Percentiles rank a stretch among this genome's conserved stretches.
phyloP scores from a whole-genome alignment of 768 basidiomycete genomes.

The Mycena galericulata region DNA sequence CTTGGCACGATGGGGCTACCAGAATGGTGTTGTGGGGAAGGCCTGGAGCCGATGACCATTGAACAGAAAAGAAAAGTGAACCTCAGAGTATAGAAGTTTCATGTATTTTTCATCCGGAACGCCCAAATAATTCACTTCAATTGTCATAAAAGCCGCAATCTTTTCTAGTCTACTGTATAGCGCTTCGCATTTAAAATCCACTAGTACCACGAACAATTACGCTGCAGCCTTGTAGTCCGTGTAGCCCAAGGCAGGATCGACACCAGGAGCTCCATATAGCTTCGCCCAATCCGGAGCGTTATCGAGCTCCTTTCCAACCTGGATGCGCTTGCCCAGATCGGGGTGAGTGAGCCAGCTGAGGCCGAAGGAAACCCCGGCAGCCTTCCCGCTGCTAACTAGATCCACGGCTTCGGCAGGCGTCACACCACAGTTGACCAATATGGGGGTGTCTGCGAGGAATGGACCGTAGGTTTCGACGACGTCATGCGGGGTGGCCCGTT shows the following conservation, averaged over 20 bases:
- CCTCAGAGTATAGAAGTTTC: too few species aligned
- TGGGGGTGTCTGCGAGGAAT: constrained; percentile 49
- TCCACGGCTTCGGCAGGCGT: constrained; percentile 51
- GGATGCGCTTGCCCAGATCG: constrained; percentile 51
- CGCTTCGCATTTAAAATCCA: too few species aligned
- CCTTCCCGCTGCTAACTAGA: constrained; percentile 47
- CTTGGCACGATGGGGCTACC: constrained; percentile 58
- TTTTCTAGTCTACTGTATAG: too few species aligned
- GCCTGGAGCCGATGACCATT: constrained; percentile 5
- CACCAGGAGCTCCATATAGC: too few species aligned
- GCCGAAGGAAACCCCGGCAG: constrained; percentile 52
- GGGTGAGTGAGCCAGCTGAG: constrained; percentile 53
- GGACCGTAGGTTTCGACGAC: constrained; percentile 51
- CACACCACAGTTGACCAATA: constrained; percentile 52
- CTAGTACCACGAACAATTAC: not conserved
- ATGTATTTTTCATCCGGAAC: not conserved
- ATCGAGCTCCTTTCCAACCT: constrained; percentile 49
- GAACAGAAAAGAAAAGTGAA: not conserved
- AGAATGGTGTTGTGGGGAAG: constrained; percentile 52
- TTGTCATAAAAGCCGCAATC: not conserved
- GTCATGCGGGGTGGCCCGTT: constrained; percentile 53
- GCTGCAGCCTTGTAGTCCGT: too few species aligned
- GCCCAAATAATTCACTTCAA: not conserved
- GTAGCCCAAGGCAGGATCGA: too few species aligned
- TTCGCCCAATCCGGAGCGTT: constrained; percentile 39